A percentile compares a stretch with the other conserved stretches of the same genome.
These are phyloP conservation scores for Claviceps monticola DNA, from an alignment of 2,329 filamentous ascomycete species.

Conservation along the genomic window DNA sequence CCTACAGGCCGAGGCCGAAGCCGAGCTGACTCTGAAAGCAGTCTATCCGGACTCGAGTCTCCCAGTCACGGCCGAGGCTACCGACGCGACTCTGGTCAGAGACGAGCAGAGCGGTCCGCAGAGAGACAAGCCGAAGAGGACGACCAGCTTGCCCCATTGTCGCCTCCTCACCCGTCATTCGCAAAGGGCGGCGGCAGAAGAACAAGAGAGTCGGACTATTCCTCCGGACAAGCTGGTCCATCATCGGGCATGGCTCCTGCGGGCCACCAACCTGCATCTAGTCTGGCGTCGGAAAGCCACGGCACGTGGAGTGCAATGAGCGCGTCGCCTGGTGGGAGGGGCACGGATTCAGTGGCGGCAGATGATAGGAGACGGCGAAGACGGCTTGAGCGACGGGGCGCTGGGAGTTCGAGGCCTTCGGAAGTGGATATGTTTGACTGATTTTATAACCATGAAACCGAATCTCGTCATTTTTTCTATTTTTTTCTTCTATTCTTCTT, in stretches of 20 bases:
- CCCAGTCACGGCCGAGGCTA: constrained; percentile 33
- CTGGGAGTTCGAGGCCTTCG: constrained; percentile 20
- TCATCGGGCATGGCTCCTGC: constrained; percentile 28
- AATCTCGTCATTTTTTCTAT: too few species aligned
- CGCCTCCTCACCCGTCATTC: constrained; percentile 43
- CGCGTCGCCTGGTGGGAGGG: constrained; percentile 28
- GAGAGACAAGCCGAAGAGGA: constrained; percentile 29
- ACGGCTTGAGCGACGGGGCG: constrained; percentile 38
- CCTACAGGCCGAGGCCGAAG: constrained; percentile 10
- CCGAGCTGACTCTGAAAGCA: constrained; percentile 39
- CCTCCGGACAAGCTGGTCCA: constrained; percentile 36
- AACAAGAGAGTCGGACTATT: constrained; percentile 48
- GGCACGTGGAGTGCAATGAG: constrained; percentile 42
- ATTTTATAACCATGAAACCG: neutral
- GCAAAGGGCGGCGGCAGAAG: constrained; percentile 33
- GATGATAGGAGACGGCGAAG: constrained; percentile 41
- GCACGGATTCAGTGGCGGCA: constrained; percentile 22
- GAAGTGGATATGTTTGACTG: constrained; percentile 26
- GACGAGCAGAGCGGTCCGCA: constrained; percentile 30
- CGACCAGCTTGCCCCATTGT: constrained; percentile 29
- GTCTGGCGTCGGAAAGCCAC: constrained; percentile 34
- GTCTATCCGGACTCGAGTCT: constrained; percentile 41
- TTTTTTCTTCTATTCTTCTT: neutral
- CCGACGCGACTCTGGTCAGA: constrained; percentile 36
- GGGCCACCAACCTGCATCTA: constrained; percentile 30